Evolutionary conservation across 2,329 filamentous ascomycete genomes (phyloP), one percentile per base, ranked within the genome.

Genomic region (Colletotrichum orbiculare): DNA sequence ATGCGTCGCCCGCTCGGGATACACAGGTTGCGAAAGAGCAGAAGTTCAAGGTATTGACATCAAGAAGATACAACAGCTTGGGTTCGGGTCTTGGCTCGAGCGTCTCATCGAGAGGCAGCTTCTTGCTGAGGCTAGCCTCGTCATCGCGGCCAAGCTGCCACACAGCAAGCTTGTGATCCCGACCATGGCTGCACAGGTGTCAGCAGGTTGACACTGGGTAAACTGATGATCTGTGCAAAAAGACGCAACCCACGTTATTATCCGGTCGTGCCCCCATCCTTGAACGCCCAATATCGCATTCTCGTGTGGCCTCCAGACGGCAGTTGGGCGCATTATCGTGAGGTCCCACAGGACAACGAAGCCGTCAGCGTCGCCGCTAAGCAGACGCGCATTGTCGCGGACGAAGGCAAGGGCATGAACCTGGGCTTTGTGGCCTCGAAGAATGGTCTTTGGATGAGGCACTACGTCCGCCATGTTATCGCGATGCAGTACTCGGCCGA

Each of bases 1-100:
- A 50, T 10, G 48, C 41, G 39, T 60, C 49, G 25, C 37, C 41
- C 38, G 42, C 9, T 39, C 25, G 39, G 9, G 64, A 53, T 33
- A n/a, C 65, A 73, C 89, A 90, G 67, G 85, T 83, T 2, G 91
- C 85, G 75, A 97, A 97, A 2, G 91, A 86, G 75, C 96, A 99
- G 75, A 98, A 99, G 74, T 98, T 99, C 80, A 98, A 87, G 1
- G 95, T 93, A 73, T 97, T 97, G 47, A 98, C 93, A 6, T 91
- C 84, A 6, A 99, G 80, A 4, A 92, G 86, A 76, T 97, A 87
- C 25, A 97, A 77, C n/a, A 97, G 81, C 93, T 93, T 97, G 37
- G 96, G 96, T 71, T 89, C 85, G 15, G 84, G 86, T 68, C 80
- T 85, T 54, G 76, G 76, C 49, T 76, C 78, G 35, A 75, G 76